phyloP scores from a whole-genome alignment of 257 asterid genomes.

The Rauvolfia tetraphylla region DNA sequence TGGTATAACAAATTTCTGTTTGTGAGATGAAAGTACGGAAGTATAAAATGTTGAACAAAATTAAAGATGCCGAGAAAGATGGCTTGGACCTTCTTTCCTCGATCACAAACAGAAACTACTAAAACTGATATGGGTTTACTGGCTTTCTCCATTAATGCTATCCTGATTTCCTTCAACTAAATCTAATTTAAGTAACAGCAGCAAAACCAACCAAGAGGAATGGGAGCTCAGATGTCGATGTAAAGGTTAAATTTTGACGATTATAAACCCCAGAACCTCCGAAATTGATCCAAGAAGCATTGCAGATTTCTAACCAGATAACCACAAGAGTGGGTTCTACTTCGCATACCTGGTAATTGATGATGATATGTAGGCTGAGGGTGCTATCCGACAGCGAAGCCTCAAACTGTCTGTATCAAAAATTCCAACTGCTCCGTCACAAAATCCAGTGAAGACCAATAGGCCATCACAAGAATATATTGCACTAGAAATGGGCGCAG shows the following conservation, averaged over 20 bases:
- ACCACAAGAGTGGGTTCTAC: neutral
- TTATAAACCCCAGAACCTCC: neutral
- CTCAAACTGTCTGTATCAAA: slow-evolving; percentile 66
- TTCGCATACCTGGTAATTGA: slow-evolving; percentile 59
- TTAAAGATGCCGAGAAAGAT: neutral
- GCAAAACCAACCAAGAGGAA: neutral
- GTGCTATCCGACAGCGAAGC: slow-evolving; percentile 75
- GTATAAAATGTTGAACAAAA: neutral
- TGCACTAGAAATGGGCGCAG: slow-evolving; percentile 73
- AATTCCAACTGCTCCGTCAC: slow-evolving; percentile 87
- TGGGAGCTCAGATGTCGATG: neutral
- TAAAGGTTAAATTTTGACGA: neutral
- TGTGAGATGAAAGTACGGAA: neutral
- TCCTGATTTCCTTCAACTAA: neutral
- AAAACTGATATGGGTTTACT: neutral
- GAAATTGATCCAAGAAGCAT: neutral
- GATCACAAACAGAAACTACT: neutral
- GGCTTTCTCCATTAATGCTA: neutral
- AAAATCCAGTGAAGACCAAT: slow-evolving; percentile 65
- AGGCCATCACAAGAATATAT: slow-evolving; percentile 81
- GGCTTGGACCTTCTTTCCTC: neutral
- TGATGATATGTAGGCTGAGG: slow-evolving; percentile 66
- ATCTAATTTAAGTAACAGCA: neutral
- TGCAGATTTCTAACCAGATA: neutral
- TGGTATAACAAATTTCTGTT: neutral